Base-by-base conservation (phyloP, 2,329 filamentous ascomycete genomes). In the Penicillium corylophilum region DNA sequence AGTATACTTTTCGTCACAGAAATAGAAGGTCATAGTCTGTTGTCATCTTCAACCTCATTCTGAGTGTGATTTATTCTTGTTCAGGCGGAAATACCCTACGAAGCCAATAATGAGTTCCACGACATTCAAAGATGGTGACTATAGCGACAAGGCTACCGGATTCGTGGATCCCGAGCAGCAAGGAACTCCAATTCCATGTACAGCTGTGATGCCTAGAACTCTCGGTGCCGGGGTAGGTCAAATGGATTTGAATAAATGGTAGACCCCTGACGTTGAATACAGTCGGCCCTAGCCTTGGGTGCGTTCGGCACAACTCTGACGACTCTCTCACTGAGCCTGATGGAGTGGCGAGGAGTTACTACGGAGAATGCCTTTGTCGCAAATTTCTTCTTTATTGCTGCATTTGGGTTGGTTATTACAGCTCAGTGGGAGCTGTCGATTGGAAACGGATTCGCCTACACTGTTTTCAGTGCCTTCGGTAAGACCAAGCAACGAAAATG, bases 371-470 rank as follows among this genome's bases (percentile, higher is more conserved):
- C 79, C 2, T 82, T 77, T 56, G 73, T 83, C 31, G 80, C 72
- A 4, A 80, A 82, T 54, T 80, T 82, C 67, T 82, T 81, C 67
- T 81, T 80, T 53, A 67, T 75, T 3, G 72, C 73, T 3, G 78
- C 75, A 0, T 73, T 82, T 45, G 79, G 79, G 0, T 72, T 83
- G 54, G 69, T 83, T 0, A 68, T 83, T 1, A 77, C 79, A 0
- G 80, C 81, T 5, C 79, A 82, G 57, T 83, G 80, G 80, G 79
- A 82, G 59, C 62, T 82, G 0, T 74, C 77, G 0, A 66, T 75
- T 10, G 80, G 80, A 0, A 82, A 82, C 46, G 76, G 74, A 0
- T 81, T 80, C 49, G 73, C 73, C 0, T 82, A 83, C 50, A 82
- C 79, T 0, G 77, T 81, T 0, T 74, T 82, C 31, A 77, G 76